Base-by-base conservation (phyloP, 2,329 filamentous ascomycete genomes). In the Fonsecaea monophora region DNA sequence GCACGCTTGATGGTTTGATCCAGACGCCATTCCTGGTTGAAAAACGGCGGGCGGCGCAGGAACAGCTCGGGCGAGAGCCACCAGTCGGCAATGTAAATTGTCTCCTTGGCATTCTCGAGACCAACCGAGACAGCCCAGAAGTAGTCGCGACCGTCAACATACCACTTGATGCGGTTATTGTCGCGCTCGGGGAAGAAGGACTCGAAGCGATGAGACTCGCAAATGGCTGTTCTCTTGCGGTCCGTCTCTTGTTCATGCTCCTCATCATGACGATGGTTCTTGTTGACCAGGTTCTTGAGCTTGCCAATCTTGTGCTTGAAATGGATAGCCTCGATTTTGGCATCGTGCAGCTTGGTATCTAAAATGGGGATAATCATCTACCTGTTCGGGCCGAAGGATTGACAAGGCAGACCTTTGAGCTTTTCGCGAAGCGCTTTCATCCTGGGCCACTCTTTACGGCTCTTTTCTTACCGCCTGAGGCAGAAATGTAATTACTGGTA, bases 41-140 rank as follows among this genome's bases (percentile, higher is more conserved):
- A 85, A 71, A 90, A 90, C 0, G 95, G 92, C 1, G 95, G 94
- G 21, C 95, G 86, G 42, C 95, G 88, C 69, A 99, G 79, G 79
- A 94, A 96, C 32, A 77, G 71, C 59, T 77, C 69, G 74, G 68
- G 95, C 3, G 92, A 96, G 13, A 98, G 82, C 95, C 95, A 98
- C 95, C 94, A 99, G 75, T 98, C 95, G 67, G 85, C 90, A 71
- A 99, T 96, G 78, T 98, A 99, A 73, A 99, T 97, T 54, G 90
- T 90, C 79, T 98, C 94, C 75, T 91, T 91, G 42, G 95, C 95
- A 67, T 89, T 85, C 70, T 98, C 94, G n/a, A 98, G 84, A 0
- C 94, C 94, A 38, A 90, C 88, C 0, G 93, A 96, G 10, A 99
- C 93, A 18, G 95, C 90, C 89, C 93, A 97, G 78, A 95, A 96